Evolutionary conservation across 441 rosid genomes (phyloP).

Genomic region (Pelargonium australe): DNA sequence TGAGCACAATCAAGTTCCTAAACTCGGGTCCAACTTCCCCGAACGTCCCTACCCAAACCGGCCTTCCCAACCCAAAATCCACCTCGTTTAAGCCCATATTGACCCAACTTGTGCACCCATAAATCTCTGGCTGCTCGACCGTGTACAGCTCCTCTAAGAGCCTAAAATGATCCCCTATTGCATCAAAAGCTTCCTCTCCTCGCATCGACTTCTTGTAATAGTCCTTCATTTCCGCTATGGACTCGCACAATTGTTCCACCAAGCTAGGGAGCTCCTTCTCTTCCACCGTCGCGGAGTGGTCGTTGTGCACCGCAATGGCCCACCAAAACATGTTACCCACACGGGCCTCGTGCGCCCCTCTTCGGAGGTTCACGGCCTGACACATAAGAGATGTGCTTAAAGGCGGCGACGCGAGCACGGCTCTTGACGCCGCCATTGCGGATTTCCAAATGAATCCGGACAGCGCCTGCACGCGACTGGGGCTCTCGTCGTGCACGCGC

Average conservation of each 20-base stretch:
- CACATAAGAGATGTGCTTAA: neutral
- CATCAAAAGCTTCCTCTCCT: neutral
- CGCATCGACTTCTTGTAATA: neutral
- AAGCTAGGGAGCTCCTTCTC: neutral
- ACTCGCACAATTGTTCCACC: neutral
- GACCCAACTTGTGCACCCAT: neutral
- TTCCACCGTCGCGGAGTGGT: neutral
- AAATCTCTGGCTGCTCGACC: neutral
- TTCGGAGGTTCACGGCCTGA: neutral
- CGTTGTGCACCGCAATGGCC: neutral
- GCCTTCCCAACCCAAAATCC: neutral
- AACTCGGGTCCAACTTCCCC: slow-evolving; percentile 1
- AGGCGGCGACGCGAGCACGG: neutral
- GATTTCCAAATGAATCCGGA: neutral
- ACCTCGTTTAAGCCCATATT: neutral
- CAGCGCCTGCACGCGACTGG: neutral
- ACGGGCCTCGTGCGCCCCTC: neutral
- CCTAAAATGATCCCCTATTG: neutral
- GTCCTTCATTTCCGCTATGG: neutral
- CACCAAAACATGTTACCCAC: neutral
- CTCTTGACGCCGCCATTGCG: neutral
- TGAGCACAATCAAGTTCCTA: neutral
- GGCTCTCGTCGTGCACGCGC: neutral
- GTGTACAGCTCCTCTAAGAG: neutral
- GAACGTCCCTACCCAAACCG: neutral